Percentiles rank a stretch among this genome's conserved stretches.
phyloP scores from a whole-genome alignment of 768 basidiomycete species.

The Amylocystis lapponica region DNA sequence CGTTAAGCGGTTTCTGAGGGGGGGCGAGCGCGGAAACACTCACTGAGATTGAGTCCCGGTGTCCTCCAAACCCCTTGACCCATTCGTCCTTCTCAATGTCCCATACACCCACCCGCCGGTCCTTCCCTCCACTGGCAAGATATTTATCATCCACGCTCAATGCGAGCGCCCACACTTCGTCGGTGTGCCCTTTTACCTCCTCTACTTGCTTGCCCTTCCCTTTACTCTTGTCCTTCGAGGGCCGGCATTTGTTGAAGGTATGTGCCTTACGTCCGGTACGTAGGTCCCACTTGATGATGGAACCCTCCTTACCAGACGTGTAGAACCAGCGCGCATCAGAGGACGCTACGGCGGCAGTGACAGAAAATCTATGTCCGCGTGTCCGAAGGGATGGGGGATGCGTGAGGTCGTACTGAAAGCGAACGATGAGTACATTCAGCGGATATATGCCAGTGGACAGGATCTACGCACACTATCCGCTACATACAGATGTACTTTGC shows the following conservation, averaged over 20 bases:
- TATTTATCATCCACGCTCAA: slow-evolving; percentile 81
- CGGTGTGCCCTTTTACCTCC: slow-evolving; percentile 70
- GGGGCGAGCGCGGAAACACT: slow-evolving; percentile 36
- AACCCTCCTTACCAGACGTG: slow-evolving; percentile 87
- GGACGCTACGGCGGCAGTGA: slow-evolving; percentile 78
- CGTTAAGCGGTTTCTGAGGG: neutral
- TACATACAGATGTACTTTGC: slow-evolving; percentile 79
- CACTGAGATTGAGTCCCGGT: slow-evolving; percentile 64
- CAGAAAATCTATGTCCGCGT: slow-evolving; percentile 66
- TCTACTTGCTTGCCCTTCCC: slow-evolving; percentile 52
- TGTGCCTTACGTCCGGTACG: slow-evolving; percentile 51
- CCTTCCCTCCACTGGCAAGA: slow-evolving; percentile 83
- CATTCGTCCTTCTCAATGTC: slow-evolving; percentile 69
- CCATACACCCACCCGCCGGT: slow-evolving; percentile 83
- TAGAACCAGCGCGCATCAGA: slow-evolving; percentile 72
- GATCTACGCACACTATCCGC: slow-evolving; percentile 55
- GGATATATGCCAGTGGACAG: slow-evolving; percentile 3
- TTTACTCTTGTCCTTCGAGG: slow-evolving; percentile 39
- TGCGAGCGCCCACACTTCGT: slow-evolving; percentile 80
- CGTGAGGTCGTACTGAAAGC: slow-evolving; percentile 50
- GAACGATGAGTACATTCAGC: neutral
- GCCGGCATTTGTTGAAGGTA: slow-evolving; percentile 56
- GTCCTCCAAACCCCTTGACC: slow-evolving; percentile 78
- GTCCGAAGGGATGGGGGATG: slow-evolving; percentile 50
- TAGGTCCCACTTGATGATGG: slow-evolving; percentile 83